A percentile compares a stretch with the other conserved stretches of the same genome.
phyloP scores from a whole-genome alignment of 2,329 filamentous ascomycete genomes.

The Fusarium cyanostomum region DNA sequence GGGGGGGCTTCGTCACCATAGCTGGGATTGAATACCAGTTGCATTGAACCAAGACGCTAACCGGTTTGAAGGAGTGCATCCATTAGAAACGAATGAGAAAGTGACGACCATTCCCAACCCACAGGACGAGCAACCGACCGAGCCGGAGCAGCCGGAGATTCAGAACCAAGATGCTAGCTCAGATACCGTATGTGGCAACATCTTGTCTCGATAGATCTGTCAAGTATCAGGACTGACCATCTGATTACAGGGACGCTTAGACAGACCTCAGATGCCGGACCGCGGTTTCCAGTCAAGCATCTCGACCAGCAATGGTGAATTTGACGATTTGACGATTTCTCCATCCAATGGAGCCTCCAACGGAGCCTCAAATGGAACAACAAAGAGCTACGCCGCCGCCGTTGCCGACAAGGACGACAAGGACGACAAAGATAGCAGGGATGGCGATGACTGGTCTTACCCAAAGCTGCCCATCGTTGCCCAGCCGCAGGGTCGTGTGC shows the following conservation, averaged over 20 bases:
- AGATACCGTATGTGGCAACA: conserved; percentile 20
- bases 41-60: conserved; percentile 15
- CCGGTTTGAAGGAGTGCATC: conserved; percentile 2
- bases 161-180: conserved; percentile 5
- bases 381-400: conserved; percentile 18
- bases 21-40: not conserved
- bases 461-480: conserved; percentile 41
- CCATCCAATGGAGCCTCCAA: conserved; percentile 25
- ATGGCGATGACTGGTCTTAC: conserved; percentile 36
- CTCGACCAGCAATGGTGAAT: conserved; percentile 33
- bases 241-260: not conserved
- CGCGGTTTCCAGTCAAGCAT: conserved; percentile 24
- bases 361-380: not conserved
- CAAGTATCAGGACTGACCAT: conserved; percentile 5
- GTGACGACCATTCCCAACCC: conserved; percentile 35
- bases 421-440: conserved; percentile 13
- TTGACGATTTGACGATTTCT: conserved; percentile 19
- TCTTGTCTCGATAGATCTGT: not conserved
- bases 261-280: conserved; percentile 21
- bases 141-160: conserved; percentile 11
- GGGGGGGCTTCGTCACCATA: not conserved
- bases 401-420: conserved; percentile 20
- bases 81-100: conserved; percentile 33
- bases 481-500: conserved; percentile 36
- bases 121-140: conserved; percentile 19